phyloP scores from a whole-genome alignment of 345 rosid species.

The Theobroma cacao region DNA sequence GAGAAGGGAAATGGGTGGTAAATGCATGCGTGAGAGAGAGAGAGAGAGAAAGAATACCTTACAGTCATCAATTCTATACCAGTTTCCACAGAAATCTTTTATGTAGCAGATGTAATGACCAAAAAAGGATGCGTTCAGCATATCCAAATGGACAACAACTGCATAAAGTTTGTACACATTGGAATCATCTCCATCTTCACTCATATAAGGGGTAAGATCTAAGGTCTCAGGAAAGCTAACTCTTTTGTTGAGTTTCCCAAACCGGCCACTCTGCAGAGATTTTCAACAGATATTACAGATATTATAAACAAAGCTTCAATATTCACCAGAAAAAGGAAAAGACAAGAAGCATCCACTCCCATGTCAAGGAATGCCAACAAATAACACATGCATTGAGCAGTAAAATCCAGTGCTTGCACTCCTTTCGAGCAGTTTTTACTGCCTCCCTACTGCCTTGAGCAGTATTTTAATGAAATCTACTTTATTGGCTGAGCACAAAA shows the following conservation, averaged over 20 bases:
- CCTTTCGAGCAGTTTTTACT: no score
- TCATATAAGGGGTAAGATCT: constrained; percentile 83
- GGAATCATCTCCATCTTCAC: constrained; percentile 64
- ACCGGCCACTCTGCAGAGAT: constrained; percentile 83
- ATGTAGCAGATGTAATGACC: constrained; percentile 94
- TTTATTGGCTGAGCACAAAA: no score
- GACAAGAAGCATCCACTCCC: neutral
- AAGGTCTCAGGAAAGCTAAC: constrained; percentile 80
- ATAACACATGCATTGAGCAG: neutral
- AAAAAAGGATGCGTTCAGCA: constrained; percentile 95
- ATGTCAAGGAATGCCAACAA: neutral
- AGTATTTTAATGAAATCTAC: no score
- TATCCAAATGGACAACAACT: constrained; percentile 92
- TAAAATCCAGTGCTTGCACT: no score
- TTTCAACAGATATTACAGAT: constrained; percentile 16
- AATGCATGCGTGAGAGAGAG: neutral
- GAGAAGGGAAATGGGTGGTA: neutral
- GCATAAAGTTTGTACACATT: constrained; percentile 84
- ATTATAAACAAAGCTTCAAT: neutral
- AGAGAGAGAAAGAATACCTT: constrained; percentile 50
- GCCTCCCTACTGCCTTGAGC: no score
- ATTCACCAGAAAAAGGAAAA: neutral
- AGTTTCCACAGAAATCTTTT: constrained; percentile 76
- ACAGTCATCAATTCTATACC: constrained; percentile 86
- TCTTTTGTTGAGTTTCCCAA: constrained; percentile 95